Evolutionary conservation across 176 grass and related monocot species (phyloP), one percentile per base, ranked within the genome.

Genomic region (Zea mays): DNA sequence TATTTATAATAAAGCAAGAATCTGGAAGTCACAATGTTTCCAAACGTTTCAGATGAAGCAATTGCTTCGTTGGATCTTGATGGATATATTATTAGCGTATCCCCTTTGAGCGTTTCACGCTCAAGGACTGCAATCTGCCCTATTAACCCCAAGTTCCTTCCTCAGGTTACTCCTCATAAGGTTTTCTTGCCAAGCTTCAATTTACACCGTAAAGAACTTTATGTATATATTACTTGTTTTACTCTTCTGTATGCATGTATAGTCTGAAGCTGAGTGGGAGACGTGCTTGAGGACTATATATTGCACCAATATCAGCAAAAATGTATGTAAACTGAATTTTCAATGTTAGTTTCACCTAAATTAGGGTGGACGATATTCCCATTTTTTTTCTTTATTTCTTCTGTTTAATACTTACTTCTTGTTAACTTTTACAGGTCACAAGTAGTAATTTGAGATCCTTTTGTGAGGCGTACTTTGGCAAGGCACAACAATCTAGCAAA

Each of bases 81-180:
- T 65, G 88, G 88, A 33, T 4, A 8, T 33, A 16, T 59, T 16
- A 39, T 90, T 74, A 79, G 83, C 52, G 14, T 57, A 41, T 50
- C 37, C 55, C 62, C 83, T 58, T 16, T 90, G 1, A 79, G 47
- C 10, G 75, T 90, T 33, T 73, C 67, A 51, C 83, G 79, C 34
- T 90, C 88, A 12, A 86, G 40, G 56, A 90, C 88, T 70, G 69
- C 88, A 20, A 90, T 90, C n/a, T 43, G 74, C 13, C 88, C 88
- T 44, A 76, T 90, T 71, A 90, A 90, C 60, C 83, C 88, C 39
- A 69, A 14, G 64, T 83, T 86, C 82, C 83, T 86, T 59, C 88
- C 88, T 17, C 74, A 72, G 80, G 88, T 86, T 55, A 65, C 16
- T 19, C 54, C 16, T 19, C 54, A 20, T 20, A 57, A 57, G 17